Conservation (phyloP, 2,329 filamentous ascomycete species). For the Diplocarpon rosae region DNA sequence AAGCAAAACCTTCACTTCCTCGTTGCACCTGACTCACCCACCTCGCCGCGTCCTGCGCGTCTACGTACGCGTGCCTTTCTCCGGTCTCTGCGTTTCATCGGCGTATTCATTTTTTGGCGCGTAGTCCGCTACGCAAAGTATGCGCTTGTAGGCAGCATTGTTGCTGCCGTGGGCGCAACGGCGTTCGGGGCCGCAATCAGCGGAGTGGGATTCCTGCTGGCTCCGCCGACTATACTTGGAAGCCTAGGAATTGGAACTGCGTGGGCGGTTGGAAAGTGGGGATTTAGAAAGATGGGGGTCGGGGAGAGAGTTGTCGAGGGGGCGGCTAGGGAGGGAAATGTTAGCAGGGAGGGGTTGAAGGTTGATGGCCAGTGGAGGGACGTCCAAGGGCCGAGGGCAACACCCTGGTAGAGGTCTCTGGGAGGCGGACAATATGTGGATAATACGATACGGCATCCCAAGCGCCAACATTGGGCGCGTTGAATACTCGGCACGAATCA, state of each 20-base stretch:
- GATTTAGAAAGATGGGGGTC: conserved; percentile 23
- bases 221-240: conserved; percentile 22
- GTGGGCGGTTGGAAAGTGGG: conserved; percentile 26
- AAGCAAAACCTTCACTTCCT: conserved; percentile 24
- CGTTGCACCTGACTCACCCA: conserved; percentile 19
- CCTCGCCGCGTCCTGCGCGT: conserved; percentile 17
- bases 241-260: conserved; percentile 21
- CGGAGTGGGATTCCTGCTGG: conserved; percentile 24
- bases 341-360: conserved; percentile 14
- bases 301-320: conserved; percentile 16
- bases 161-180: conserved; percentile 23
- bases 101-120: conserved; percentile 26
- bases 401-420: conserved; percentile 19
- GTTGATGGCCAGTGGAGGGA: conserved; percentile 25
- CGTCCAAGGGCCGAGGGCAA: conserved; percentile 22
- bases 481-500: too few relatives aligned
- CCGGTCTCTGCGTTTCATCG: conserved; percentile 22
- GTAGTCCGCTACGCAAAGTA: conserved; percentile 27
- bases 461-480: too few relatives aligned
- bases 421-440: not conserved
- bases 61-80: conserved; percentile 26
- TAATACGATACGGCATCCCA: too few relatives aligned
- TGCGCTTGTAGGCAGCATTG: conserved; percentile 21
- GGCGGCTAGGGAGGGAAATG: conserved; percentile 13
- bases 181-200: conserved; percentile 23